A percentile compares a stretch with the other conserved stretches of the same genome.
Evolutionary conservation across 805 yeast genomes (phyloP).

Genomic region (Candida berthetii): DNA sequence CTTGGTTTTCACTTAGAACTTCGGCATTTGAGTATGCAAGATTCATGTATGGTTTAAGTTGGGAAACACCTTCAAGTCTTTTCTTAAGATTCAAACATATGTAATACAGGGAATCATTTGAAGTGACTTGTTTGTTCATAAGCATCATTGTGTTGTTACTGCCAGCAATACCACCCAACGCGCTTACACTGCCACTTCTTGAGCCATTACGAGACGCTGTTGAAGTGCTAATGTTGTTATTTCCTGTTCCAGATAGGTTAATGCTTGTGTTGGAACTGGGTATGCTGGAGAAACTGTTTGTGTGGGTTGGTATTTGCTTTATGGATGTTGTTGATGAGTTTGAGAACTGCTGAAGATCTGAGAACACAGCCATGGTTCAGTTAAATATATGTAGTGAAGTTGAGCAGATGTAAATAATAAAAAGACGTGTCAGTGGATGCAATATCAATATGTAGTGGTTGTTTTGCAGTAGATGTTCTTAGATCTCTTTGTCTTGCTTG

Average conservation of each 20-base stretch:
- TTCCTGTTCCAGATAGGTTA: neutral
- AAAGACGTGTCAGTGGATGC: too few relatives aligned
- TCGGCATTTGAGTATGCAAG: slow-evolving; percentile 64
- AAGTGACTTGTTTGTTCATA: slow-evolving; percentile 59
- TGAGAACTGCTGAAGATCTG: neutral
- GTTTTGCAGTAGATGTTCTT: too few relatives aligned
- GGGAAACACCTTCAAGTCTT: slow-evolving; percentile 53
- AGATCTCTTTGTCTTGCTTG: too few relatives aligned
- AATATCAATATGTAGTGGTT: too few relatives aligned
- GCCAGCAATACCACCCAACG: neutral
- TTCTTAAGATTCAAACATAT: slow-evolving; percentile 52
- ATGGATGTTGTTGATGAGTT: neutral
- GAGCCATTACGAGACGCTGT: neutral
- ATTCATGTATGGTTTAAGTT: slow-evolving; percentile 60
- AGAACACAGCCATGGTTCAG: neutral
- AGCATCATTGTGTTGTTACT: slow-evolving; percentile 28
- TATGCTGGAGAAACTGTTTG: neutral
- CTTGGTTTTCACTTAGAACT: slow-evolving; percentile 67
- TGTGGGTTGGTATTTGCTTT: neutral
- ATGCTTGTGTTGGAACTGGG: neutral
- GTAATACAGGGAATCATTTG: slow-evolving; percentile 64
- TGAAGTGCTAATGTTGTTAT: neutral
- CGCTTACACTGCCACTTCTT: neutral
- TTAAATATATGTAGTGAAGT: too few relatives aligned
- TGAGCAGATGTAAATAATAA: too few relatives aligned